phyloP scores from a whole-genome alignment of 2,329 filamentous ascomycete species.

The Phyllosticta paracitricarpa region DNA sequence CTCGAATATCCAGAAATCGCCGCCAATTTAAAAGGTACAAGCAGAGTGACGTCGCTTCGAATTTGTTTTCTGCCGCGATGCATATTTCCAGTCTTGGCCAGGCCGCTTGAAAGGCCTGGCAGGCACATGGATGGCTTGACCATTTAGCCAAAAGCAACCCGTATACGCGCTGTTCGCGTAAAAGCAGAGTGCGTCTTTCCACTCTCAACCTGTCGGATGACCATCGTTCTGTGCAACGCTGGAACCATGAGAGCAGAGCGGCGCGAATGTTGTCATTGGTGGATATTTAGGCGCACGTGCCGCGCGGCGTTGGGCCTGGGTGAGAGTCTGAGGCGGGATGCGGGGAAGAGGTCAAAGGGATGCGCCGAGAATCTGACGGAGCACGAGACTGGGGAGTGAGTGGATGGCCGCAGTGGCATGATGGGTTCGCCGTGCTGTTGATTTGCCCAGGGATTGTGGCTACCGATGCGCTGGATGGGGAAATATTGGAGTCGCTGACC shows the following conservation, averaged over 20 bases:
- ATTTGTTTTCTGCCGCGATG: neutral
- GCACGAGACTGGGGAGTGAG: neutral
- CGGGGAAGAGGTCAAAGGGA: constrained; percentile 3
- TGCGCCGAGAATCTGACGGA: neutral
- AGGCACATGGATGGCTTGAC: too few species aligned
- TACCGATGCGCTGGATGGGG: neutral
- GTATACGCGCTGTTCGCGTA: neutral
- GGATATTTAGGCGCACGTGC: neutral
- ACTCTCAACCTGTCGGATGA: neutral
- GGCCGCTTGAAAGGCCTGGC: neutral
- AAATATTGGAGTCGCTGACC: neutral
- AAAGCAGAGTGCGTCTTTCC: neutral
- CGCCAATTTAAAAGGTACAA: neutral
- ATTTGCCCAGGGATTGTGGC: constrained; percentile 6
- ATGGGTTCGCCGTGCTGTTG: constrained; percentile 4
- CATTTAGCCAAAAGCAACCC: constrained; percentile 9
- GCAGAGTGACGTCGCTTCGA: neutral
- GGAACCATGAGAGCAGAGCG: neutral
- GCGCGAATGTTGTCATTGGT: neutral
- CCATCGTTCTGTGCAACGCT: neutral
- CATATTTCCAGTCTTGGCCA: neutral
- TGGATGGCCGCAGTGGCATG: neutral
- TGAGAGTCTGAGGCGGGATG: constrained; percentile 2
- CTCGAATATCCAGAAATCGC: neutral
- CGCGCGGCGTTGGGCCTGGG: neutral